These are phyloP conservation scores for Naganishia sp. DNA, from an alignment of 1,284 basidiomycete genomes.

Conservation along the genomic window DNA sequence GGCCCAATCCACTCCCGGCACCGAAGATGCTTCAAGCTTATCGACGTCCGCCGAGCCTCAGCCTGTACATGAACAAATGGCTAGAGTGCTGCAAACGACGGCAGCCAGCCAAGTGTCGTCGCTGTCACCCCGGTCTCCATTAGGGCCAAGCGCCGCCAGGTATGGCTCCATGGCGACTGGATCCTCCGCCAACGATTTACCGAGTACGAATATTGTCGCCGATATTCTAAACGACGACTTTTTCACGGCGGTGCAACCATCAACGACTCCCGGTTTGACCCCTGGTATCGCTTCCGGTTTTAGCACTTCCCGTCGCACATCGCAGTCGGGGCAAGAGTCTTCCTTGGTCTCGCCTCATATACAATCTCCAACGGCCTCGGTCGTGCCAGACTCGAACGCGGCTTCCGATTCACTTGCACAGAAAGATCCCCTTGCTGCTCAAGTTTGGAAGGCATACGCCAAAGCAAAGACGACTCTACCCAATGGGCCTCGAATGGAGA, in stretches of 20 bases:
- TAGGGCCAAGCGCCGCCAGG: conserved; percentile 13
- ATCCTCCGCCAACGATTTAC: neutral
- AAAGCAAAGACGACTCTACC: conserved; percentile 82
- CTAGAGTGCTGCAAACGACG: neutral
- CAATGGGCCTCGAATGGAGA: conserved; percentile 94
- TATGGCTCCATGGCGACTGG: conserved; percentile 8
- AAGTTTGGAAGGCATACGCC: conserved; percentile 96
- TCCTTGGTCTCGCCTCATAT: conserved; percentile 35
- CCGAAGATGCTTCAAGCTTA: conserved; percentile 8
- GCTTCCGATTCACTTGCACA: conserved; percentile 52
- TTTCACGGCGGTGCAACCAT: conserved; percentile 39
- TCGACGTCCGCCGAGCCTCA: conserved; percentile 1
- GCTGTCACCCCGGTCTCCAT: conserved; percentile 9
- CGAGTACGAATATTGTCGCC: conserved; percentile 42
- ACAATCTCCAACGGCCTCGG: conserved; percentile 33
- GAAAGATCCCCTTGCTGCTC: conserved; percentile 86
- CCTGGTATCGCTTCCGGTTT: conserved; percentile 33
- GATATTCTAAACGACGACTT: conserved; percentile 52
- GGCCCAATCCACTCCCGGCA: conserved; percentile 21
- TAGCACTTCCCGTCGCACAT: conserved; percentile 28
- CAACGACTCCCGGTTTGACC: conserved; percentile 35
- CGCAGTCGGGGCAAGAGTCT: conserved; percentile 22
- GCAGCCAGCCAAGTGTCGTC: conserved; percentile 8
- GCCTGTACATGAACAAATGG: conserved; percentile 12
- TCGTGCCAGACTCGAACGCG: neutral